phyloP scores from a whole-genome alignment of 371 early-diverging fungal species.

The Rhizopus microsporus region DNA sequence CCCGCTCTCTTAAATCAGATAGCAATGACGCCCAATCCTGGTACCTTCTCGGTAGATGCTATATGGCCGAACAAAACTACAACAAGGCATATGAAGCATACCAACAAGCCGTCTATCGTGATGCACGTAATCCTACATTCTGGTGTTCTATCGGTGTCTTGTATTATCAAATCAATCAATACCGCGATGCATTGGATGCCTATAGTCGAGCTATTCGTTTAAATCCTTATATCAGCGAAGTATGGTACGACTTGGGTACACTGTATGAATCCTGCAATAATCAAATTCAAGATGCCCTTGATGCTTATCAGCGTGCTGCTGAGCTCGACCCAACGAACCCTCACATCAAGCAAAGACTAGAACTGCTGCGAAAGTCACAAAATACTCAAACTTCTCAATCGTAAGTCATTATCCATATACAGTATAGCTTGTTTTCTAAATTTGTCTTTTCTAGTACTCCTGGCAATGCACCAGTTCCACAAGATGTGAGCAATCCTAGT shows the following conservation, averaged over 20 bases:
- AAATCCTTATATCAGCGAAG: conserved; percentile 91
- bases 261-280: conserved; percentile 96
- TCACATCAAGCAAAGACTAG: conserved; percentile 86
- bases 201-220: conserved; percentile 91
- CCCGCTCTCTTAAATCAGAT: conserved; percentile 81
- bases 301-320: conserved; percentile 91
- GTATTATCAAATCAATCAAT: conserved; percentile 93
- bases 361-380: conserved; percentile 50
- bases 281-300: conserved; percentile 92
- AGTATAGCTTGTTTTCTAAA: not conserved
- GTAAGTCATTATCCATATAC: not conserved
- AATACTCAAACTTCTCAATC: conserved; percentile 8
- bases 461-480: conserved; percentile 59
- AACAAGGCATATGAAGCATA: conserved; percentile 95
- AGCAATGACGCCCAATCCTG: conserved; percentile 87
- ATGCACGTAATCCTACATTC: conserved; percentile 89
- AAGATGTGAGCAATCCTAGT: conserved; percentile 62
- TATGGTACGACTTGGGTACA: conserved; percentile 94
- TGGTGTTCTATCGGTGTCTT: conserved; percentile 98
- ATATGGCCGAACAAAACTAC: conserved; percentile 92
- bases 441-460: conserved; percentile 19
- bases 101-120: conserved; percentile 94
- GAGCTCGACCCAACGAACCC: conserved; percentile 79
- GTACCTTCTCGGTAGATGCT: conserved; percentile 93
- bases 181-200: conserved; percentile 93